phyloP scores from a whole-genome alignment of 805 yeast genomes.

The Ascoidea tarda region DNA sequence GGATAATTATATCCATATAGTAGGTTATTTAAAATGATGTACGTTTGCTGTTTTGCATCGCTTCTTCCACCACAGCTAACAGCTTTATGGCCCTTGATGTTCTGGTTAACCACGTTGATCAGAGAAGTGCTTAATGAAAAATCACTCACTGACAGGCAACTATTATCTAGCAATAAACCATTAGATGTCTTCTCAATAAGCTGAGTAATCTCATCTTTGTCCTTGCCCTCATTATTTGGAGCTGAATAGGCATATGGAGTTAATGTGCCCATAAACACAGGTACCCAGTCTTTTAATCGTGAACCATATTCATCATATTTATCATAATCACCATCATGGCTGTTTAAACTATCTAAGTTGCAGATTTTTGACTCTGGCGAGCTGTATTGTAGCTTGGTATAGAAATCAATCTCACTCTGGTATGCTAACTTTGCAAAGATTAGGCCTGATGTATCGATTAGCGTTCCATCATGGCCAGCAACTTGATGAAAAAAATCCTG shows the following conservation, averaged over 20 bases:
- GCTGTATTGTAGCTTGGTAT: slow-evolving; percentile 23
- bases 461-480: slow-evolving; percentile 84
- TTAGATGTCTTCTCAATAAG: slow-evolving; percentile 6
- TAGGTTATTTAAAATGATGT: slow-evolving; percentile 60
- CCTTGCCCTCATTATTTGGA: slow-evolving; percentile 12
- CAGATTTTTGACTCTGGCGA: slow-evolving; percentile 15
- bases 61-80: not conserved
- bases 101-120: not conserved
- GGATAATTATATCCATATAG: slow-evolving; percentile 51
- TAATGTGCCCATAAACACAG: slow-evolving; percentile 48
- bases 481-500: slow-evolving; percentile 40
- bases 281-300: slow-evolving; percentile 40
- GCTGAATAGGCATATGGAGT: slow-evolving; percentile 25
- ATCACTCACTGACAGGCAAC: not conserved
- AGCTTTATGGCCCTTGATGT: not conserved
- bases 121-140: not conserved
- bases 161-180: slow-evolving; percentile 7
- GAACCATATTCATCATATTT: slow-evolving; percentile 19
- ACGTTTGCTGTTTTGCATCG: slow-evolving; percentile 17
- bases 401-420: slow-evolving; percentile 63
- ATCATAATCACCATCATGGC: slow-evolving; percentile 8
- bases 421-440: slow-evolving; percentile 61
- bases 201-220: slow-evolving; percentile 11
- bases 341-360: slow-evolving; percentile 18
- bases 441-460: slow-evolving; percentile 47